Evolutionary conservation across 192 early-diverging fungal species (phyloP).

Genomic region (Linnemannia schmuckeri): DNA sequence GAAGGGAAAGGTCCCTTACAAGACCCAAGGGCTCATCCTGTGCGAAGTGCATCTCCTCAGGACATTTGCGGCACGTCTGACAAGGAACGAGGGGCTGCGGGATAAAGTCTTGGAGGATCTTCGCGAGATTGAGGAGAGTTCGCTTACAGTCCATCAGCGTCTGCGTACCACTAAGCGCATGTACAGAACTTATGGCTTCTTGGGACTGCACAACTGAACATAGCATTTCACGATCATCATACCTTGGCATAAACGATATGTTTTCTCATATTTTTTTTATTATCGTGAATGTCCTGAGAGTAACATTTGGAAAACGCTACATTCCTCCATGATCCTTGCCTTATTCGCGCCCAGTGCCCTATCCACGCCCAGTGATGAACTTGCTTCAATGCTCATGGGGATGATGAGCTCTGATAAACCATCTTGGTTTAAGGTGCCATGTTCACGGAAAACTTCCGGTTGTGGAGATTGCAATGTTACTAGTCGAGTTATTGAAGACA

Average conservation of each 20-base stretch:
- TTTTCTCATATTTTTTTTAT: background rate
- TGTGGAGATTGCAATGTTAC: too few relatives aligned
- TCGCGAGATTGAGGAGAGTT: constrained; percentile 77
- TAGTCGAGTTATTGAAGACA: too few relatives aligned
- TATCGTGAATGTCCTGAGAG: background rate
- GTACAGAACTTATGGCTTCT: constrained; percentile 76
- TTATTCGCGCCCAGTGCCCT: too few relatives aligned
- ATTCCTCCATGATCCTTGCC: background rate
- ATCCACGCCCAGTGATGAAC: too few relatives aligned
- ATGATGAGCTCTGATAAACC: too few relatives aligned
- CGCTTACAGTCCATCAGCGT: constrained; percentile 63
- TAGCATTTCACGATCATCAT: too few relatives aligned
- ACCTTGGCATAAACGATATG: background rate
- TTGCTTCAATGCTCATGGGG: too few relatives aligned
- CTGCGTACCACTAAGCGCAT: constrained; percentile 70
- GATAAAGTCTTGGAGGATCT: constrained; percentile 83
- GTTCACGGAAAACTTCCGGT: too few relatives aligned
- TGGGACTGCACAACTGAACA: constrained; percentile 36
- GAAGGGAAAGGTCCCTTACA: constrained; percentile 62
- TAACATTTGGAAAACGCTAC: background rate
- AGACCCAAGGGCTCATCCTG: constrained; percentile 74
- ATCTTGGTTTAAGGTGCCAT: too few relatives aligned
- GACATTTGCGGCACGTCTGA: constrained; percentile 59
- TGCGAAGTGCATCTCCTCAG: constrained; percentile 75
- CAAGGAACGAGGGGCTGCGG: constrained; percentile 62